Evolutionary conservation across 108 stramenopile species (phyloP), one percentile per base, ranked within the genome.

Genomic region (Skeletonema potamos): DNA sequence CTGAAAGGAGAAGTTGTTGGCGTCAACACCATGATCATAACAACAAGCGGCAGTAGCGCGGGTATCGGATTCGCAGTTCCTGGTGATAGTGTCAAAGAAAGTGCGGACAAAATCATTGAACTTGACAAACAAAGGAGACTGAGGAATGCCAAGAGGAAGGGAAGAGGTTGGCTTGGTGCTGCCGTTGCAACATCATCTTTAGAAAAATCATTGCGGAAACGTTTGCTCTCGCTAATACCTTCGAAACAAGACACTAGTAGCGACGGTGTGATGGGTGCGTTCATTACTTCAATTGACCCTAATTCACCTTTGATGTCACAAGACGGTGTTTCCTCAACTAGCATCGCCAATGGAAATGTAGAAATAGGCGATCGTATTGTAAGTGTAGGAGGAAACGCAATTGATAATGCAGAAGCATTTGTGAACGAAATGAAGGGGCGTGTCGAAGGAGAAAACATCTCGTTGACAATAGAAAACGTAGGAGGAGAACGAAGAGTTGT

Each of bases 41-140:
- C 86, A 1, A 85, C 90, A 2, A 82, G 83, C 9, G 95, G 92
- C 13, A 86, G 85, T 26, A 85, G 74, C 54, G 84, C 85, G 0
- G 84, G 88, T 1, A 91, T 96, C 60, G 95, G 95, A 12, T 96
- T 96, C 66, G 89, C 90, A 15, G 93, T 96, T 55, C 94, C 94
- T 7, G 88, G 92, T 6, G 92, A 93, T 70, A 92, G 91, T 11
- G 82, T 92, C 33, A 51, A 51, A 66, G 82, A 76, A 24, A 61
- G 34, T 26, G 64, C 76, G 9, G 51, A 59, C 18, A 34, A 58
- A 6, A 77, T 77, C 28, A 36, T 82, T 17, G 76, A 77, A 12
- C 28, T 34, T 28, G 64, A 77, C n/a, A 77, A 71, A 32, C 69
- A 77, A 27, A 58, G 36, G 11, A 63, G 26, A 54, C 36, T 56